Conservation (phyloP, 2,329 filamentous ascomycete species). For the Colletotrichum siamense region DNA sequence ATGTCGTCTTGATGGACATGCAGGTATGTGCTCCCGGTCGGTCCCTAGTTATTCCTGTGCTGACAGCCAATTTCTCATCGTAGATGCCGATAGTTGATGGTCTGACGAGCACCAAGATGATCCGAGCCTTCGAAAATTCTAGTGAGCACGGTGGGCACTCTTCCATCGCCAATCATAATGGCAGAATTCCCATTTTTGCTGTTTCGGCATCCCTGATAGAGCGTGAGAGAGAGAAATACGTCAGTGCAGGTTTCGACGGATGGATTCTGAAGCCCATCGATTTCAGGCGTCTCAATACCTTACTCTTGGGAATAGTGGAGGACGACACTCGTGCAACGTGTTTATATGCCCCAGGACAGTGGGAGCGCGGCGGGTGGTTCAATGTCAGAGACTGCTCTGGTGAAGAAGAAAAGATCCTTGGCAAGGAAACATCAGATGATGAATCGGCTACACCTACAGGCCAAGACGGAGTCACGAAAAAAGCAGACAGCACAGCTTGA, state of each 20-base stretch:
- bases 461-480: background rate
- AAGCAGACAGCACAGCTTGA: background rate
- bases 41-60: background rate
- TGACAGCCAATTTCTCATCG: background rate
- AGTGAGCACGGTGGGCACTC: conserved; percentile 57
- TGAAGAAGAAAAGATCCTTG: background rate
- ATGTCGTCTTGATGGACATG: conserved; percentile 91
- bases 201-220: conserved; percentile 85
- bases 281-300: conserved; percentile 73
- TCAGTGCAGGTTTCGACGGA: conserved; percentile 82
- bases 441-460: background rate
- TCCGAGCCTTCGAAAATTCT: conserved; percentile 73
- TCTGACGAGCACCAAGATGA: conserved; percentile 81
- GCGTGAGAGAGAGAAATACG: conserved; percentile 70
- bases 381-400: conserved; percentile 18
- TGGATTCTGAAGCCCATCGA: conserved; percentile 92
- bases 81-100: conserved; percentile 95
- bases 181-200: conserved; percentile 80
- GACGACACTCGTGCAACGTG: conserved; percentile 62
- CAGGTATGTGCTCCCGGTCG: conserved; percentile 63
- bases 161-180: conserved; percentile 61
- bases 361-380: conserved; percentile 92
- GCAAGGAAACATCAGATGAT: background rate
- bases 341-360: conserved; percentile 73
- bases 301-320: conserved; percentile 74